Evolutionary conservation across 1,139 yeast genomes (phyloP).

Genomic region (Saccharomycopsis hybrid): DNA sequence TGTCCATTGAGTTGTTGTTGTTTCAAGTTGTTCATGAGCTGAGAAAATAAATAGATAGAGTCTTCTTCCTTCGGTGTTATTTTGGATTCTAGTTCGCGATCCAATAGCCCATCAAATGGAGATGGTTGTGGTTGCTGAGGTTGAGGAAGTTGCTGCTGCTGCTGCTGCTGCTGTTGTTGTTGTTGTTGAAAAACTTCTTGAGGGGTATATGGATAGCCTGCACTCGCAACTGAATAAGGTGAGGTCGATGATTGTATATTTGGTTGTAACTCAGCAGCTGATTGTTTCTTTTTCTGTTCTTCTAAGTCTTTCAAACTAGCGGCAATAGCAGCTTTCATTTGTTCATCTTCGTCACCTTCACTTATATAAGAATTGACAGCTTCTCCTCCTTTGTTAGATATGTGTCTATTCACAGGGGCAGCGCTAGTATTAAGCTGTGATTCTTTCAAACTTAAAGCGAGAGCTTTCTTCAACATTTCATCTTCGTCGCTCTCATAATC

Average conservation of each 20-base stretch:
- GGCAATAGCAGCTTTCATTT: conserved; percentile 91
- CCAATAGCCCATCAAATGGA: conserved; percentile 19
- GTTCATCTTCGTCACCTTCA: conserved; percentile 75
- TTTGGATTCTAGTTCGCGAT: conserved; percentile 23
- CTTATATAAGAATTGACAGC: not conserved
- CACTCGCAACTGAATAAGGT: no score
- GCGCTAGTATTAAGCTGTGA: conserved; percentile 24
- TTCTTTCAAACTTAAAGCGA: conserved; percentile 71
- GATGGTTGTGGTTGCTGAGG: no score
- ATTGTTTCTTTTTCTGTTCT: conserved; percentile 29
- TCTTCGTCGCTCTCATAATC: conserved; percentile 54
- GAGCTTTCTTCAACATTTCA: conserved; percentile 71
- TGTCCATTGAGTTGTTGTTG: conserved; percentile 30
- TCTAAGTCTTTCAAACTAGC: conserved; percentile 78
- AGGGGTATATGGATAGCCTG: no score
- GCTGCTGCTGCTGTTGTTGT: conserved; percentile 18
- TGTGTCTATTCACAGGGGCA: not conserved
- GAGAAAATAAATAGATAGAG: conserved; percentile 64
- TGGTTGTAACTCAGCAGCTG: not conserved
- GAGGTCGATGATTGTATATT: not conserved
- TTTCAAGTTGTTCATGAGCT: conserved; percentile 51
- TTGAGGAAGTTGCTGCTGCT: no score
- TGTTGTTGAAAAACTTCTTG: conserved; percentile 17
- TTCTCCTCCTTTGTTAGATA: conserved; percentile 8
- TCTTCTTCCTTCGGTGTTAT: conserved; percentile 59